These are phyloP conservation scores for Madurella mycetomatis DNA, from an alignment of 2,329 filamentous ascomycete genomes.

Conservation along the genomic window DNA sequence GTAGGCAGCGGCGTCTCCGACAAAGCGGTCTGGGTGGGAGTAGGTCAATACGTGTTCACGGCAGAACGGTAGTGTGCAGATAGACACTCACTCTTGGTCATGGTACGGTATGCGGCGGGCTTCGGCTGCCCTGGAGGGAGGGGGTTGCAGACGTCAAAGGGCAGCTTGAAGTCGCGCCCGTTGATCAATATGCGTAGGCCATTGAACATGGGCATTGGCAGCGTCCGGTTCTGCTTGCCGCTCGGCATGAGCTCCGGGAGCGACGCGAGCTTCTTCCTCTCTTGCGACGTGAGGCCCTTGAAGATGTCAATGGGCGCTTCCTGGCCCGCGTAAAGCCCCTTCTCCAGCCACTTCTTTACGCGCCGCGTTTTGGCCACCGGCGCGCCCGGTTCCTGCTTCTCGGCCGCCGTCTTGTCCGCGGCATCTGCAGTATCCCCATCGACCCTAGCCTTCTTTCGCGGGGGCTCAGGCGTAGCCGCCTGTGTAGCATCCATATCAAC, in stretches of 20 bases:
- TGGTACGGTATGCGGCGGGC: slow-evolving; percentile 87
- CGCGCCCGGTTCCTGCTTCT: slow-evolving; percentile 33
- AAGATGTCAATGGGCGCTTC: slow-evolving; percentile 46
- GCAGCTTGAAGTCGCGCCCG: slow-evolving; percentile 80
- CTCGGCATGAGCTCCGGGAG: slow-evolving; percentile 45
- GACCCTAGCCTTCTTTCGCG: slow-evolving; percentile 33
- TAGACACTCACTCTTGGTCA: slow-evolving; percentile 72
- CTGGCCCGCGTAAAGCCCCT: slow-evolving; percentile 86
- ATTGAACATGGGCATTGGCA: slow-evolving; percentile 76
- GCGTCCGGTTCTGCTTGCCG: slow-evolving; percentile 48
- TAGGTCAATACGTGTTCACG: slow-evolving; percentile 14
- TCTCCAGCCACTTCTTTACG: slow-evolving; percentile 71
- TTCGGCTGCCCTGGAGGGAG: slow-evolving; percentile 82
- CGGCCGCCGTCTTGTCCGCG: slow-evolving; percentile 16
- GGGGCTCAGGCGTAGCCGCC: slow-evolving; percentile 34
- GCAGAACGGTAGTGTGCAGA: background rate
- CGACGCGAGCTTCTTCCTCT: slow-evolving; percentile 49
- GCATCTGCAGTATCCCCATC: slow-evolving; percentile 23
- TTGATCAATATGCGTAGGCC: slow-evolving; percentile 66
- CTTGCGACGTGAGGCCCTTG: slow-evolving; percentile 45
- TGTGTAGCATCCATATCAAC: slow-evolving; percentile 41
- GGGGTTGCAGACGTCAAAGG: slow-evolving; percentile 85
- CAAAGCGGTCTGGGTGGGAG: slow-evolving; percentile 67
- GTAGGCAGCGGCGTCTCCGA: slow-evolving; percentile 72
- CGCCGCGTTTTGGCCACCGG: slow-evolving; percentile 33